Evolutionary conservation across 768 basidiomycete genomes (phyloP).

Genomic region (Naganishia vishniacii): DNA sequence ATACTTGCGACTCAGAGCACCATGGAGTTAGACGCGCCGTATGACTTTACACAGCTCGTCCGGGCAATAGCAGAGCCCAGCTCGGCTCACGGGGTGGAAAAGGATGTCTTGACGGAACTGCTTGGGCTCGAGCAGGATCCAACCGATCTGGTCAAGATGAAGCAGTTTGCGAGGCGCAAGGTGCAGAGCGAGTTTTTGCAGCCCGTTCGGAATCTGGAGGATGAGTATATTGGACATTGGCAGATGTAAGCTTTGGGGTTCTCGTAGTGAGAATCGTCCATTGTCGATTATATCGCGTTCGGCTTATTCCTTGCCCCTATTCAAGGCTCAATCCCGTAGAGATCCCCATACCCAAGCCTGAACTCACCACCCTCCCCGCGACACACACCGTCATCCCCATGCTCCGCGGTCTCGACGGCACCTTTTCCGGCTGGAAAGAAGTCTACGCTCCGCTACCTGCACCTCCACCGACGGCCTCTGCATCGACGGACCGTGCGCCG

Average conservation of each 20-base stretch:
- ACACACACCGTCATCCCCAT: slow-evolving; percentile 44
- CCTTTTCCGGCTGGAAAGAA: slow-evolving; percentile 34
- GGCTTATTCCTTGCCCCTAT: neutral
- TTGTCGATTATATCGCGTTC: too few species aligned
- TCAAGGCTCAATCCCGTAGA: slow-evolving; percentile 49
- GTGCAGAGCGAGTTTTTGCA: slow-evolving; percentile 71
- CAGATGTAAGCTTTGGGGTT: slow-evolving; percentile 61
- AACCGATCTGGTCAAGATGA: slow-evolving; percentile 1
- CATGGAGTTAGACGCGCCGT: neutral
- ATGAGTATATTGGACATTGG: slow-evolving; percentile 70
- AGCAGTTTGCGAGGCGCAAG: slow-evolving; percentile 46
- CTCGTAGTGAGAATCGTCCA: too few species aligned
- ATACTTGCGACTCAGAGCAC: neutral
- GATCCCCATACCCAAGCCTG: slow-evolving; percentile 56
- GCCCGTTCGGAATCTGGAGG: slow-evolving; percentile 62
- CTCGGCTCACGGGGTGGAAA: slow-evolving; percentile 10
- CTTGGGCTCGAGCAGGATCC: slow-evolving; percentile 12
- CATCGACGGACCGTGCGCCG: slow-evolving; percentile 70
- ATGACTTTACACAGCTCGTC: slow-evolving; percentile 8
- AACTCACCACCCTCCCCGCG: slow-evolving; percentile 35
- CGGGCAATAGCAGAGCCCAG: slow-evolving; percentile 9
- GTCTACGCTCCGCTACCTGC: slow-evolving; percentile 25
- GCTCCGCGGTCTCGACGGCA: slow-evolving; percentile 38
- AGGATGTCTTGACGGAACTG: slow-evolving; percentile 7
- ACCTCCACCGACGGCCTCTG: slow-evolving; percentile 52